These are phyloP conservation scores for Myxozyma neotropica DNA, from an alignment of 805 yeast species.

Conservation along the genomic window DNA sequence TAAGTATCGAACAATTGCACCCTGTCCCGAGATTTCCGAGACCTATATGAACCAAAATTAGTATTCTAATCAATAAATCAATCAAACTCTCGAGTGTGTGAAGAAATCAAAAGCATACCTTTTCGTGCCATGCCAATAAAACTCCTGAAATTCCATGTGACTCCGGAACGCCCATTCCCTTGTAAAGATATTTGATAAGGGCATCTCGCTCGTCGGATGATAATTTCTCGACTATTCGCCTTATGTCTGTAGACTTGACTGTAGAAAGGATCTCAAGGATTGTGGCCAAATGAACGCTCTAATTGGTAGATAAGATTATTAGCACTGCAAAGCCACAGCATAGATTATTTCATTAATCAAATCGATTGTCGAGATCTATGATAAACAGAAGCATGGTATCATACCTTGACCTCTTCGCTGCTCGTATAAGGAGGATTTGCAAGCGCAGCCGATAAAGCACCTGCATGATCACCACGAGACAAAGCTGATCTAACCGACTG, in stretches of 20 bases:
- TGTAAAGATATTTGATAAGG: constrained; percentile 80
- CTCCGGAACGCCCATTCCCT: constrained; percentile 72
- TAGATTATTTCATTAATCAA: too few species aligned
- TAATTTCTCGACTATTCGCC: constrained; percentile 60
- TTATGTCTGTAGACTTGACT: constrained; percentile 68
- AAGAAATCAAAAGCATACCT: constrained; percentile 40
- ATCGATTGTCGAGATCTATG: too few species aligned
- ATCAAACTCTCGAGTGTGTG: too few species aligned
- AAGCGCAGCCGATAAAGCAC: constrained; percentile 66
- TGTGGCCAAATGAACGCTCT: constrained; percentile 51
- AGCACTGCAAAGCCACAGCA: too few species aligned
- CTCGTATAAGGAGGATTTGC: constrained; percentile 84
- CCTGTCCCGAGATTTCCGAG: constrained; percentile 80
- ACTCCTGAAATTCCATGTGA: constrained; percentile 68
- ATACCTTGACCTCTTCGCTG: constrained; percentile 55
- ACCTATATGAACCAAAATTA: constrained; percentile 44
- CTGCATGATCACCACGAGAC: constrained; percentile 69
- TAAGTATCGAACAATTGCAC: constrained; percentile 82
- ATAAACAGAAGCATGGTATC: not conserved
- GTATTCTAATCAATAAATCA: too few species aligned
- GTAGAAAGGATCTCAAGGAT: constrained; percentile 74
- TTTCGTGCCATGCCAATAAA: constrained; percentile 88
- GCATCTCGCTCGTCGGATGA: constrained; percentile 69
- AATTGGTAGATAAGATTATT: not conserved
- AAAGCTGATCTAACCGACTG: constrained; percentile 56